Conservation (phyloP, 352 stramenopile species). For the Albugo candida region DNA sequence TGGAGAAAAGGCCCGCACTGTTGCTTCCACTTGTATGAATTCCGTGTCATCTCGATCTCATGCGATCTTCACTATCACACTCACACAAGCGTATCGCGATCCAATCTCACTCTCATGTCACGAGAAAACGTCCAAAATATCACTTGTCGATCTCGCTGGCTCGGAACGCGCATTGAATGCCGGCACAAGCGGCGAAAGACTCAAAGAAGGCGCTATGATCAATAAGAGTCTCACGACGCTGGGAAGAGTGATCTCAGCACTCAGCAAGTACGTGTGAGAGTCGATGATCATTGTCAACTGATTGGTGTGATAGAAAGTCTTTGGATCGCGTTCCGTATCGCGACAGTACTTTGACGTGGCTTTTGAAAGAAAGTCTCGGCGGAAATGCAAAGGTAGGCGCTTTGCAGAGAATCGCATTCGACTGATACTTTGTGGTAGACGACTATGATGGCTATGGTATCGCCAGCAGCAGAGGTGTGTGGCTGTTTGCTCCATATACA, state of each 20-base stretch:
- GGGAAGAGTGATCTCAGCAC: conserved; percentile 68
- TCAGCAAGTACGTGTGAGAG: conserved; percentile 32
- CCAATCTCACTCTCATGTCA: conserved; percentile 26
- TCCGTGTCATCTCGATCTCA: conserved; percentile 88
- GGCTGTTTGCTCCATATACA: not conserved
- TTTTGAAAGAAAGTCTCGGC: conserved; percentile 70
- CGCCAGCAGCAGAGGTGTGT: conserved; percentile 39
- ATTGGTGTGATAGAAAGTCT: conserved; percentile 1
- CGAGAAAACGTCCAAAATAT: conserved; percentile 75
- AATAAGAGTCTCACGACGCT: conserved; percentile 84
- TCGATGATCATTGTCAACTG: not conserved
- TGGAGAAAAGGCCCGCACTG: conserved; percentile 88
- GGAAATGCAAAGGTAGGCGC: conserved; percentile 47
- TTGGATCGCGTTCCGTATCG: conserved; percentile 65
- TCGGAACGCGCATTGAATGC: conserved; percentile 65
- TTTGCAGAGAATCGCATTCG: no score
- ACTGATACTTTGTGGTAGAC: conserved; percentile 16
- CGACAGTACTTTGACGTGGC: conserved; percentile 72
- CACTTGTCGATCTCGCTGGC: conserved; percentile 68
- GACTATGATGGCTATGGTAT: conserved; percentile 79
- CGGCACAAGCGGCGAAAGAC: conserved; percentile 61
- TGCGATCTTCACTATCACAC: conserved; percentile 92
- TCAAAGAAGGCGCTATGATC: conserved; percentile 85
- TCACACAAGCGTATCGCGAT: conserved; percentile 62
- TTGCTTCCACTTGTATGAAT: conserved; percentile 95